phyloP scores from a whole-genome alignment of 2,329 filamentous ascomycete species.

The Sclerotinia minor region DNA sequence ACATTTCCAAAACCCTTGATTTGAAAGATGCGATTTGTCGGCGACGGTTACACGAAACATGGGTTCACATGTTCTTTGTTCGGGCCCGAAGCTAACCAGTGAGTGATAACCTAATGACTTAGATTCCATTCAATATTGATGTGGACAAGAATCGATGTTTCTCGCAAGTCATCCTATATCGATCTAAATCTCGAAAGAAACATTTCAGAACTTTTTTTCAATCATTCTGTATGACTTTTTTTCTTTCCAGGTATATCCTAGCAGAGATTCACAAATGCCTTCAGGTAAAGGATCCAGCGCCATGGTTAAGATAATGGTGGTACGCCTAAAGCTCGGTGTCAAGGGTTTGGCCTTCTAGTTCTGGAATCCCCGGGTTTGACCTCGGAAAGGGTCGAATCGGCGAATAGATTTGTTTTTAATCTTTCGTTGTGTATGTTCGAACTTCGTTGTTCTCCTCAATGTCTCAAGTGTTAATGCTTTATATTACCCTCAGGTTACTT shows the following conservation, averaged over 20 bases:
- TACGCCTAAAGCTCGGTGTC: constrained; percentile 5
- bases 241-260: not conserved
- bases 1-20: not conserved
- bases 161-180: constrained; percentile 1
- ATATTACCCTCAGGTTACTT: too few relatives aligned
- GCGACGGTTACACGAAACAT: not conserved
- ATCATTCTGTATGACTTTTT: not conserved
- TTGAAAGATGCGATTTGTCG: constrained; percentile 15
- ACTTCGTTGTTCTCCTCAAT: not conserved
- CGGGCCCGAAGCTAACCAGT: not conserved
- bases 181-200: not conserved
- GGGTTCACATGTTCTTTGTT: not conserved
- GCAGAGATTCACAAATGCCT: not conserved
- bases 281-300: constrained; percentile 3
- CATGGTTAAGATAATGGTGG: not conserved
- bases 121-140: constrained; percentile 1
- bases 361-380: not conserved
- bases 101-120: not conserved
- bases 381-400: not conserved
- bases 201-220: not conserved
- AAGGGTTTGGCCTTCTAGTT: not conserved
- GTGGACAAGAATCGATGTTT: not conserved
- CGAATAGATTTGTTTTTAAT: not conserved
- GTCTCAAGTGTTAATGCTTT: not conserved
- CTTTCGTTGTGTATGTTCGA: not conserved